phyloP scores from a whole-genome alignment of 2,329 filamentous ascomycete genomes.

The Sclerotinia borealis region DNA sequence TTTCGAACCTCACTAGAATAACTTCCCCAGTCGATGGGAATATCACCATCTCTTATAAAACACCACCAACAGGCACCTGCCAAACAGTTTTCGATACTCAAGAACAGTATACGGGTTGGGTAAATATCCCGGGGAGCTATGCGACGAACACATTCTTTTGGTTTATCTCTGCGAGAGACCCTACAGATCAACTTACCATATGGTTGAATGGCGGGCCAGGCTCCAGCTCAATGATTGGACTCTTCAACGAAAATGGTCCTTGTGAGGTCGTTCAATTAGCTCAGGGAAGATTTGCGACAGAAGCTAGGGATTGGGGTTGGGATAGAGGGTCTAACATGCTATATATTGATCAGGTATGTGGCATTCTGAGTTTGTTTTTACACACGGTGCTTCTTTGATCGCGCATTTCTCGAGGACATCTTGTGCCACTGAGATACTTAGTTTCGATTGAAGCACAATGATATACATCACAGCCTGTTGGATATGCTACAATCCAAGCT shows the following conservation, averaged over 20 bases:
- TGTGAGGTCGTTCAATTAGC: conserved; percentile 45
- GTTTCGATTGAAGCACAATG: conserved; percentile 19
- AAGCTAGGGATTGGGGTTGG: conserved; percentile 59
- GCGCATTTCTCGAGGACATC: not conserved
- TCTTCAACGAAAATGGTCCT: conserved; percentile 55
- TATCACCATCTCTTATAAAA: conserved; percentile 64
- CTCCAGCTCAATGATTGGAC: conserved; percentile 56
- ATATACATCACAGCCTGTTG: not conserved
- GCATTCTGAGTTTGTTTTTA: not conserved
- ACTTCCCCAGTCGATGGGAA: conserved; percentile 55
- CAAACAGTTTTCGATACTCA: conserved; percentile 58
- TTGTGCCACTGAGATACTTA: conserved; percentile 45
- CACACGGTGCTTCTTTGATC: not conserved
- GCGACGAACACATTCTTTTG: conserved; percentile 45
- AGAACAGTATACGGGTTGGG: conserved; percentile 66
- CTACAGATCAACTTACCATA: conserved; percentile 48
- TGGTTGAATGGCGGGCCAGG: conserved; percentile 66
- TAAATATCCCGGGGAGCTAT: conserved; percentile 51
- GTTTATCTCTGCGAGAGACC: conserved; percentile 41
- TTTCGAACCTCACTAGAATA: conserved; percentile 48
- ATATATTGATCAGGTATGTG: conserved; percentile 45
- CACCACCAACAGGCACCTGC: conserved; percentile 54
- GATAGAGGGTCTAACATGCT: conserved; percentile 52
- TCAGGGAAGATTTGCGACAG: conserved; percentile 46
- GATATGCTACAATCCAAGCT: not conserved